Evolutionary conservation across 2,329 filamentous ascomycete species (phyloP).

Genomic region (Harringtonia lauricola): DNA sequence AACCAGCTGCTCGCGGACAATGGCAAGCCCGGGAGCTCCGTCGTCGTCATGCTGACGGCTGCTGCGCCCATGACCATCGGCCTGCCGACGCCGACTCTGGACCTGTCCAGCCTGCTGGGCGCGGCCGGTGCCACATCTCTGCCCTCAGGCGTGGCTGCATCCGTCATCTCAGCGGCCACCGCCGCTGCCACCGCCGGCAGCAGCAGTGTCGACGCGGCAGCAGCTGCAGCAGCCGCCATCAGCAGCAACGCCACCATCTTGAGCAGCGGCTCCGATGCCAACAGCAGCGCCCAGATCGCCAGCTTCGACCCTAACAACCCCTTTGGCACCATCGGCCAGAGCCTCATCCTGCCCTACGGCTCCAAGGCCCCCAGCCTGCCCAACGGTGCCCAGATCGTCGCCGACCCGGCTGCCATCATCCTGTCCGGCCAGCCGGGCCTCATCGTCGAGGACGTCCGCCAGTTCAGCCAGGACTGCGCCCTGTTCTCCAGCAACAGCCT

Average conservation of each 20-base stretch:
- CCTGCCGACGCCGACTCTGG: constrained; percentile 15
- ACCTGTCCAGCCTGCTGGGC: constrained; percentile 9
- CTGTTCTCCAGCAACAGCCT: constrained; percentile 16
- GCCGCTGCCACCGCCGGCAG: constrained; percentile 10
- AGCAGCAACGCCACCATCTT: constrained; percentile 4
- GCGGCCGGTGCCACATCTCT: constrained; percentile 2
- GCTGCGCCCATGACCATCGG: constrained; percentile 23
- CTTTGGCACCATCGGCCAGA: constrained; percentile 22
- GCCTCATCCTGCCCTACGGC: constrained; percentile 23
- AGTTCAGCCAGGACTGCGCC: constrained; percentile 22
- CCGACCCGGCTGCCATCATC: constrained; percentile 27
- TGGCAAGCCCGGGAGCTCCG: constrained; percentile 19
- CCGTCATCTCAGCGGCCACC: constrained; percentile 7
- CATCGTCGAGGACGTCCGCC: constrained; percentile 22
- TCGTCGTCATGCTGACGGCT: constrained; percentile 27
- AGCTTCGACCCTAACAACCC: constrained; percentile 20
- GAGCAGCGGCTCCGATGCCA: constrained; percentile 8
- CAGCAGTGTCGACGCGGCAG: constrained; percentile 8
- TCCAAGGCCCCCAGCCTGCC: constrained; percentile 17
- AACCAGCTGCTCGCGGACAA: constrained; percentile 28
- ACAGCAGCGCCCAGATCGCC: constrained; percentile 8
- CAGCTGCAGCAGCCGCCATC: constrained; percentile 9
- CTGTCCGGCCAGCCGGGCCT: constrained; percentile 20
- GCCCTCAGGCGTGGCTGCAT: constrained; percentile 4
- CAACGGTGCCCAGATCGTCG: constrained; percentile 19